Evolutionary conservation across 2,329 filamentous ascomycete genomes (phyloP), one percentile per base, ranked within the genome.

Genomic region (Aspergillus pseudoviridinutans): DNA sequence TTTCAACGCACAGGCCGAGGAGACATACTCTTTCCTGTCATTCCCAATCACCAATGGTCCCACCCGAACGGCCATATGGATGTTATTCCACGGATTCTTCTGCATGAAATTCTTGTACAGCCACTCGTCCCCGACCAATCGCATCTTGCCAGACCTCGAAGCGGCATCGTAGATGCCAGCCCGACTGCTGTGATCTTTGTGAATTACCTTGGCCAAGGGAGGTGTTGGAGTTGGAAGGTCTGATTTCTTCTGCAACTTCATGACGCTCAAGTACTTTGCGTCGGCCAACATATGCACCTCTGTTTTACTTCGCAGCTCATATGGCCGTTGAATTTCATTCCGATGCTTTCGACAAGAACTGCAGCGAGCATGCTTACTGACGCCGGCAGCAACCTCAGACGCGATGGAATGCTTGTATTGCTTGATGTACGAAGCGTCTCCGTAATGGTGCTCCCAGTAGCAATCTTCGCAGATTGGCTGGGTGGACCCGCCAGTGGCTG

Each of bases 41-140:
- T 77, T 78, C 61, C 78, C 74, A 47, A 79, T 72, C 2, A 78
- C 54, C 25, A 79, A 29, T 4, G 76, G 74, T 0, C 76, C 76
- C 24, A 78, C 52, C 0, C 75, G 68, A 10, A 78, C 64, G 7
- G 67, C 72, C 72, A 77, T 76, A 44, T 76, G 76, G 1, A 77
- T 68, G 52, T 76, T 72, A 3, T 69, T 71, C 56, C 71, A 77
- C 0, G 74, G 74, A 59, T 76, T 65, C 51, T 68, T 67, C 25
- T 73, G 66, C 0, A 68, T 62, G 32, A 69, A 64, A 8, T 60
- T 61, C 27, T 66, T 63, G 10, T 73, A 66, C 49, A 69, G 73
- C 1, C 64, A 27, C 0, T 69, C 58, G 9, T 58, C 58, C 17
- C 71, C 68, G 2, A 52, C 58, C 25, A 60, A 12, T 3, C 12